Percentiles rank a stretch among this genome's conserved stretches.
Conservation (phyloP, 2,329 filamentous ascomycete genomes). For the Pezicula neosporulosa region DNA sequence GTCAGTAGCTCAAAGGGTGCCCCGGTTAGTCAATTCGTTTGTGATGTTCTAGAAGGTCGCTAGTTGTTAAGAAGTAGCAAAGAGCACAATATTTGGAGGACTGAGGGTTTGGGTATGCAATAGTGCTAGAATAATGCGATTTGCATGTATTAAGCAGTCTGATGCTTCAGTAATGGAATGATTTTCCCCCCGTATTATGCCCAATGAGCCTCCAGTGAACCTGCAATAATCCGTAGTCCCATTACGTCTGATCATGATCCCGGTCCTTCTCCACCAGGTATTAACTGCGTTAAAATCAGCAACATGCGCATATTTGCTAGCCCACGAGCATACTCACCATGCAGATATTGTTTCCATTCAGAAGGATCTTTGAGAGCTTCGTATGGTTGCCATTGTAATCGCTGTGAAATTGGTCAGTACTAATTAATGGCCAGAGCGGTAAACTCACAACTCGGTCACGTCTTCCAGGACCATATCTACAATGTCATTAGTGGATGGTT, state of each 20-base stretch:
- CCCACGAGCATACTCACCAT: slow-evolving; percentile 60
- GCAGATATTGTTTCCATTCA: slow-evolving; percentile 99
- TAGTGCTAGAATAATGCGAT: too few relatives aligned
- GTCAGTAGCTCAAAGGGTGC: too few relatives aligned
- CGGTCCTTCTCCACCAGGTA: slow-evolving; percentile 74
- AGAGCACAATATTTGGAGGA: too few relatives aligned
- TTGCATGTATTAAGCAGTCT: too few relatives aligned
- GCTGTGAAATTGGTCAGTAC: slow-evolving; percentile 50
- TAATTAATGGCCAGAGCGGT: not conserved
- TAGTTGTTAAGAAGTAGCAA: too few relatives aligned
- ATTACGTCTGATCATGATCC: slow-evolving; percentile 11
- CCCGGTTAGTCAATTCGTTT: too few relatives aligned
- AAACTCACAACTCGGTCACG: slow-evolving; percentile 85
- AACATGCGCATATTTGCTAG: not conserved
- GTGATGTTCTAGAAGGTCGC: too few relatives aligned
- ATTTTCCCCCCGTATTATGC: too few relatives aligned
- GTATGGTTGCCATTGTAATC: slow-evolving; percentile 87
- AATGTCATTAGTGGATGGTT: slow-evolving; percentile 15
- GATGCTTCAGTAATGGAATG: too few relatives aligned
- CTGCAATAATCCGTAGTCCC: too few relatives aligned
- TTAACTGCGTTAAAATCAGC: slow-evolving; percentile 49
- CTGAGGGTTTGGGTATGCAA: too few relatives aligned
- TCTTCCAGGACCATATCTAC: slow-evolving; percentile 97
- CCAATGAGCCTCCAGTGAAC: too few relatives aligned
- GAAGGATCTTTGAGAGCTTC: slow-evolving; percentile 87